Conservation (phyloP, 2,329 filamentous ascomycete genomes). For the Pyricularia grisea region DNA sequence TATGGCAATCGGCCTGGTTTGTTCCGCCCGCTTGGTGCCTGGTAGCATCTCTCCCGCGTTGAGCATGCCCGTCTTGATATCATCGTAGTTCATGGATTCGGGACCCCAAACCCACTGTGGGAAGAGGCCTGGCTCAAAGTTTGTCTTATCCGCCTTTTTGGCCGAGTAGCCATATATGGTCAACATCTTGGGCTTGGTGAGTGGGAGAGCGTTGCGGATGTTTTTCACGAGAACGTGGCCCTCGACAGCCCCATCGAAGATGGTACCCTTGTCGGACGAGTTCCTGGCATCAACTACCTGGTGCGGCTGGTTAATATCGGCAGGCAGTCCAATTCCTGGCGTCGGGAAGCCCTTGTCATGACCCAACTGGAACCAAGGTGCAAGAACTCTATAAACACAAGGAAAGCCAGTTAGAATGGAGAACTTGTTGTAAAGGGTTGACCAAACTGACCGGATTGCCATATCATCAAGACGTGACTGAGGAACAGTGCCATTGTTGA, state of each 20-base stretch:
- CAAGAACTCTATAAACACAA: not conserved
- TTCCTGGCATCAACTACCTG: constrained; percentile 45
- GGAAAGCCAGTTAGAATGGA: not conserved
- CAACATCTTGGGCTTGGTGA: constrained; percentile 38
- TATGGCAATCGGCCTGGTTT: constrained; percentile 17
- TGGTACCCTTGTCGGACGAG: constrained; percentile 24
- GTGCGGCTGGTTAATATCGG: constrained; percentile 38
- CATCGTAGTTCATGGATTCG: constrained; percentile 17
- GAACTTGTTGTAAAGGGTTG: not conserved
- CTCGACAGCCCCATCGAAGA: constrained; percentile 50
- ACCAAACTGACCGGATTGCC: constrained; percentile 12
- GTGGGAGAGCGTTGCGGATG: constrained; percentile 40
- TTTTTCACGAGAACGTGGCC: constrained; percentile 60
- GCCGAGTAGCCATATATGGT: constrained; percentile 56
- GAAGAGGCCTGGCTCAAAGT: constrained; percentile 22
- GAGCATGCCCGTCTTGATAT: not conserved
- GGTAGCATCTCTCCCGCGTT: not conserved
- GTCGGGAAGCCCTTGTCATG: constrained; percentile 37
- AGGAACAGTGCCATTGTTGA: constrained; percentile 50
- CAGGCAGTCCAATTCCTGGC: constrained; percentile 42
- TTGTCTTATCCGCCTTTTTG: constrained; percentile 31
- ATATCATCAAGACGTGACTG: constrained; percentile 35
- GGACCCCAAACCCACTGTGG: constrained; percentile 29
- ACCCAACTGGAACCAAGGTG: constrained; percentile 41
- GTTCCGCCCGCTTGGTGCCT: not conserved